Evolutionary conservation across 495 filamentous ascomycete species (phyloP), one percentile per base, ranked within the genome.

Genomic region (Talaromyces proteolyticus): DNA sequence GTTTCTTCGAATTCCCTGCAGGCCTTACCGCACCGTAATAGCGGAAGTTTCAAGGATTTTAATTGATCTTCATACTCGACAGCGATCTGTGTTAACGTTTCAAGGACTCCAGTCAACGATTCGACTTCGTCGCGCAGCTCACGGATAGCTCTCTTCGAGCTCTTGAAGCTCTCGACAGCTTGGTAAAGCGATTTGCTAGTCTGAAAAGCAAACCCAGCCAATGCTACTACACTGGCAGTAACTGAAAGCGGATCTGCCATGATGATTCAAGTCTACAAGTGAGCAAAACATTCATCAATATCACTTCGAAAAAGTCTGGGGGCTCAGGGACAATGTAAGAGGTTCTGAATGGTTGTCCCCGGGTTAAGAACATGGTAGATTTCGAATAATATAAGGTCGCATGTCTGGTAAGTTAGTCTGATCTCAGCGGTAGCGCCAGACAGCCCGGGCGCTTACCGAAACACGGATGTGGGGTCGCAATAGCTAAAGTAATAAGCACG

Each of bases 91-190:
- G 34, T 12, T 16, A 56, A 36, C 5, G 29, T 36, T 17, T 44
- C 29, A 36, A 70, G 54, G 19, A 58, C 57, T 36, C 42, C 57
- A 38, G 43, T 53, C 4, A 72, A 46, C 14, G 61, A 60, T 37
- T 66, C 47, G 11, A 68, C 53, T 46, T 69, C 66, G 44, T 62
- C 54, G 47, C 51, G 53, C 20, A 72, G 58, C 39, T 69, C 61
- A 20, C 63, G 63, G 26, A 66, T 57, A 22, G 42, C 51, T 44
- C 60, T 59, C 26, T 64, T 57, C 23, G 56, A 55, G 42, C 43
- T 57, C 29, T 57, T 60, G 50, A 64, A 64, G 49, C 62, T 65
- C 19, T 59, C 43, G 46, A 69, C 57, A 5, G 56, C 49, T 47
- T 65, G 49, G 47, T 56, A 65, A 21, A 70, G 64, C 11, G 45